Percentiles rank a stretch among this genome's conserved stretches.
These are phyloP conservation scores for Podila horticola DNA, from an alignment of 192 early-diverging fungal genomes.

Conservation along the genomic window DNA sequence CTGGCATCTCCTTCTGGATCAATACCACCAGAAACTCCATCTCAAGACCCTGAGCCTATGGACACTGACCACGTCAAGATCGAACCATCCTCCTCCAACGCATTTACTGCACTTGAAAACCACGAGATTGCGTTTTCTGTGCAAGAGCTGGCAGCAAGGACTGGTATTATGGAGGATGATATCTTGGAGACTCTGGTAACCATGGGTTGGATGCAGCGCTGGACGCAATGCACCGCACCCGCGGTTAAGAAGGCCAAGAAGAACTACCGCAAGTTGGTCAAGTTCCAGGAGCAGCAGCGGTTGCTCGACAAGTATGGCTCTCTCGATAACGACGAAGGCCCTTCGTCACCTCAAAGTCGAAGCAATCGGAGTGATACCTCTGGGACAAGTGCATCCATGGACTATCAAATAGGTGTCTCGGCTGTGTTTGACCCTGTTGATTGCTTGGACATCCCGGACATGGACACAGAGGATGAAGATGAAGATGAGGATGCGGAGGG, in stretches of 20 bases:
- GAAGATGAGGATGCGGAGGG: not conserved
- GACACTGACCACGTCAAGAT: not conserved
- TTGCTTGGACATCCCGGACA: conserved; percentile 23
- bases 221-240: conserved; percentile 27
- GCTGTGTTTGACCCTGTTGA: conserved; percentile 25
- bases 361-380: not conserved
- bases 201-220: conserved; percentile 68
- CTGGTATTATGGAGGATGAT: conserved; percentile 78
- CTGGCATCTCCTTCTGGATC: not conserved
- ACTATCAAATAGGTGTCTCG: not conserved
- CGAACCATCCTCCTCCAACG: not conserved
- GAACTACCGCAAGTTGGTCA: conserved; percentile 26
- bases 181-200: conserved; percentile 71
- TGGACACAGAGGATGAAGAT: conserved; percentile 25
- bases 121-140: conserved; percentile 53
- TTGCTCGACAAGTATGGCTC: conserved; percentile 22
- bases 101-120: not conserved
- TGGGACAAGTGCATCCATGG: not conserved
- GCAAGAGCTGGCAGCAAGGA: conserved; percentile 63
- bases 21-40: not conserved
- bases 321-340: conserved; percentile 8
- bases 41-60: conserved; percentile 1
- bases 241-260: conserved; percentile 26
- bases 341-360: not conserved
- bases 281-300: conserved; percentile 41